phyloP scores from a whole-genome alignment of 2,329 filamentous ascomycete genomes.

The Monosporascus sp. region DNA sequence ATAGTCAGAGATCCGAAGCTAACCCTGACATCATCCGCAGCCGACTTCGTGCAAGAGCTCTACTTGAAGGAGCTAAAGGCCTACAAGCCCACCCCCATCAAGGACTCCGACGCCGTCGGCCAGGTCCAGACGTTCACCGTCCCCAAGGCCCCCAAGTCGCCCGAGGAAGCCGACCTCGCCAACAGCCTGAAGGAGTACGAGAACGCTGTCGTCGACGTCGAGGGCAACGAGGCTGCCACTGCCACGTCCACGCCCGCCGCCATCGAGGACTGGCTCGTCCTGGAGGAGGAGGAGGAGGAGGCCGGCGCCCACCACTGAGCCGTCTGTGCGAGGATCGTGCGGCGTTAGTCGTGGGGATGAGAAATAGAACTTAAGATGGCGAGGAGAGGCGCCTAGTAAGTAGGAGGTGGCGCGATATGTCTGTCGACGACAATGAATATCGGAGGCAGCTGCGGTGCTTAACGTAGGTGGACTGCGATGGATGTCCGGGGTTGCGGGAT shows the following conservation, averaged over 20 bases:
- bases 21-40: slow-evolving; percentile 40
- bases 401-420: neutral
- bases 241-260: slow-evolving; percentile 53
- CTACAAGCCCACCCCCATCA: slow-evolving; percentile 83
- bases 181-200: slow-evolving; percentile 93
- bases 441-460: no score
- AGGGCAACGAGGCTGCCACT: slow-evolving; percentile 69
- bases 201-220: slow-evolving; percentile 87
- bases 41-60: slow-evolving; percentile 95
- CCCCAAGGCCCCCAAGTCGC: slow-evolving; percentile 78
- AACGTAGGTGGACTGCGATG: neutral
- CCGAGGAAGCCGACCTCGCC: slow-evolving; percentile 91
- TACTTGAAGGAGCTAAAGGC: slow-evolving; percentile 94
- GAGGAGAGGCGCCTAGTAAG: no score
- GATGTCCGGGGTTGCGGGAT: slow-evolving; percentile 12
- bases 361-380: neutral
- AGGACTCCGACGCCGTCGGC: slow-evolving; percentile 81
- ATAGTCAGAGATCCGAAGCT: no score
- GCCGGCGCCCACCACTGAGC: slow-evolving; percentile 43
- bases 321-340: neutral
- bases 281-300: slow-evolving; percentile 64
- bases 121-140: slow-evolving; percentile 83
- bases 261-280: slow-evolving; percentile 74
- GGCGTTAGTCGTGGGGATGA: neutral
- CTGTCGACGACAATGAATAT: neutral